Evolutionary conservation across 805 yeast species (phyloP).

Genomic region (Starmerella floris): DNA sequence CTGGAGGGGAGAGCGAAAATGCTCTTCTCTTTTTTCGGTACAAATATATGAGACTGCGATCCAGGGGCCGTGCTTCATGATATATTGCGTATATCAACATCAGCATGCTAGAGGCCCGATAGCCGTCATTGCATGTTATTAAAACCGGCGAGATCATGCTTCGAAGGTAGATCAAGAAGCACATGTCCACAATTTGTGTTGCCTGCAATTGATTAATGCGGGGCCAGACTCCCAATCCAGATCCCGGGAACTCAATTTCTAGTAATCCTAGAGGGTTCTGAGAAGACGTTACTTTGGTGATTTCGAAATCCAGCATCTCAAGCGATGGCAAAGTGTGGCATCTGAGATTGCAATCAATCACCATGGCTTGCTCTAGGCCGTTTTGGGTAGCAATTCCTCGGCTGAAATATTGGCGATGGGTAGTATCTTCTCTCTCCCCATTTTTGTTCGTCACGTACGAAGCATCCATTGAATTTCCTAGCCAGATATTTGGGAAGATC

Average conservation of each 20-base stretch:
- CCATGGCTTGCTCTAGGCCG: not conserved
- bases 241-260: not conserved
- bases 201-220: not conserved
- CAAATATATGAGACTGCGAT: conserved; percentile 3
- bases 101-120: conserved; percentile 76
- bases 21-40: not conserved
- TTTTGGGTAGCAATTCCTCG: not conserved
- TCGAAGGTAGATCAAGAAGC: not conserved
- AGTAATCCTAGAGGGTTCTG: too few relatives aligned
- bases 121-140: conserved; percentile 78
- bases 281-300: not conserved
- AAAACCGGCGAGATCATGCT: conserved; percentile 24
- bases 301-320: not conserved
- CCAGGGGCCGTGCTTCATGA: not conserved
- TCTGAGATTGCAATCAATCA: not conserved
- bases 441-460: not conserved
- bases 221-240: not conserved
- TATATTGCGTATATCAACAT: conserved; percentile 38
- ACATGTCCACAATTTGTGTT: not conserved
- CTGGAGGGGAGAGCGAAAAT: not conserved
- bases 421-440: not conserved
- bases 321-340: not conserved
- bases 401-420: not conserved
- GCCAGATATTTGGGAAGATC: conserved; percentile 42
- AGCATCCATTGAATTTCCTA: conserved; percentile 67